A percentile compares a stretch with the other conserved stretches of the same genome.
Evolutionary conservation across 306 rosid genomes (phyloP).

Genomic region (Cucurbita argyrosperma): DNA sequence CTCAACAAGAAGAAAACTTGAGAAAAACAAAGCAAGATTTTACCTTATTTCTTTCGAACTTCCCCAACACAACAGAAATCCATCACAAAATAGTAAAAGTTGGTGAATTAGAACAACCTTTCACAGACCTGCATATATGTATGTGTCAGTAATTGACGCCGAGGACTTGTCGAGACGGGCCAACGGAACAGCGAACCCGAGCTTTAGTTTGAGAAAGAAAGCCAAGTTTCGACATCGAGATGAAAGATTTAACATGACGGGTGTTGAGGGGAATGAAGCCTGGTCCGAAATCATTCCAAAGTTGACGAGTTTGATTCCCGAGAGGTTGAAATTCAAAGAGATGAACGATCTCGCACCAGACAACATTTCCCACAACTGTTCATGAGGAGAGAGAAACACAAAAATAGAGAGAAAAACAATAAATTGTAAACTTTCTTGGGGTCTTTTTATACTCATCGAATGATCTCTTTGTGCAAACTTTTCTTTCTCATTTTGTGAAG

Average conservation of each 20-base stretch:
- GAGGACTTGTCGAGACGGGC: too few species aligned
- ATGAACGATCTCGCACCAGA: conserved; percentile 15
- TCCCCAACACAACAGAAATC: neutral
- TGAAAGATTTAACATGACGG: neutral
- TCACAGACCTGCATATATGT: neutral
- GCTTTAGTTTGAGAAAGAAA: neutral
- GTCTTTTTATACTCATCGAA: conserved; percentile 34
- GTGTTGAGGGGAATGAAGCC: conserved; percentile 18
- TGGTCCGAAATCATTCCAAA: conserved; percentile 12
- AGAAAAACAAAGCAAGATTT: neutral
- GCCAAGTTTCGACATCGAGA: too few species aligned
- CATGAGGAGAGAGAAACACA: neutral
- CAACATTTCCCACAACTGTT: conserved; percentile 17
- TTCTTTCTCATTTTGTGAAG: neutral
- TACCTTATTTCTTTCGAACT: too few species aligned
- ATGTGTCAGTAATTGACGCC: too few species aligned
- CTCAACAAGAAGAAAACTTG: neutral
- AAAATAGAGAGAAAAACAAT: neutral
- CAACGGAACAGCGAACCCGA: neutral
- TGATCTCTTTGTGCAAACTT: conserved; percentile 3
- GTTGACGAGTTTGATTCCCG: neutral
- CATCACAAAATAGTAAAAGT: neutral
- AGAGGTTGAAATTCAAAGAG: neutral
- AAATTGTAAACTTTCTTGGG: conserved; percentile 30
- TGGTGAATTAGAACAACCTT: neutral